Evolutionary conservation across 139 green algal species (phyloP), one percentile per base, ranked within the genome.

Genomic region (Marvania coccoides): DNA sequence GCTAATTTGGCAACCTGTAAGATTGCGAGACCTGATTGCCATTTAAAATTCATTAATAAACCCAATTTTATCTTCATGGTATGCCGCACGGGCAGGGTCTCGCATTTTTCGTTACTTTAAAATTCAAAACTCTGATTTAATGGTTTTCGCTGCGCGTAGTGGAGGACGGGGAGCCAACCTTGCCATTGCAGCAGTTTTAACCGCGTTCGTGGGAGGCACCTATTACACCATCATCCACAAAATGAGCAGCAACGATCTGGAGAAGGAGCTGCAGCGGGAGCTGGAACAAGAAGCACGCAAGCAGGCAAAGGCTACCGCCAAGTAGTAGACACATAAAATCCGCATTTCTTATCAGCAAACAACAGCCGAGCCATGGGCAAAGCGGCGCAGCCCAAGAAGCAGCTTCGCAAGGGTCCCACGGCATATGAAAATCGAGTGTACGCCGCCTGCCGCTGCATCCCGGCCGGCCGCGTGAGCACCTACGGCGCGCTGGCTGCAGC

Each of bases 401-500:
- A n/a, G n/a, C n/a, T n/a, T 59, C 78, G 19, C 66, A 61, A 73
- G 0, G 47, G 64, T 7, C 70, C 77, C 5, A 90, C 83, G 0
- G 61, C 47, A 0, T 91, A 87, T 63, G 75, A 91, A 63, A 5
- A 54, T 24, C 63, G 77, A 5, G 48, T 91, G 14, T 87, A 89
- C 40, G 56, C 57, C 28, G 54, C 80, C 3, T 89, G 82, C 65
- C 80, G 72, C 40, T 46, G 35, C 15, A 86, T 94, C 24, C 87
- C 87, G 0, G 39, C 66, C 2, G 86, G 87, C 45, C 86, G 81
- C 45, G 87, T 92, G 2, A 71, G 71, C 6, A 92, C 87, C 0
- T 94, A 94, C 31, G 83, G 81, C 12, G 67, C 74, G 1, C 64
- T 94, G 54, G 80, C 87, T 0, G 70, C 72, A 24, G 63, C 79